Evolutionary conservation across 805 yeast genomes (phyloP), one percentile per base, ranked within the genome.

Genomic region (Wickerhamomyces bisporus): DNA sequence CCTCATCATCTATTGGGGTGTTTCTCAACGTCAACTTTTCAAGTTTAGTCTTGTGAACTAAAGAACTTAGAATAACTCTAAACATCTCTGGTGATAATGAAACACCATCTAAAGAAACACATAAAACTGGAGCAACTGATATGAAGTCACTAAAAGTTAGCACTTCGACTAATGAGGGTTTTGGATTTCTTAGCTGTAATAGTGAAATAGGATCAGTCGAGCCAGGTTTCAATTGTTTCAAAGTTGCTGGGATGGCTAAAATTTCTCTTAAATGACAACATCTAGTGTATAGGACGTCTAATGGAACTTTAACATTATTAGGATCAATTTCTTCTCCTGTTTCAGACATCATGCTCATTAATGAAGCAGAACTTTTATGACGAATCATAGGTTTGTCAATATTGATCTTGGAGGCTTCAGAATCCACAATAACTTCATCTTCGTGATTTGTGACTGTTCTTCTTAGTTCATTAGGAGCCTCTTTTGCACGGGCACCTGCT

Each of bases 261-360:
- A 89, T 89, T 54, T 89, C 97, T 39, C 97, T 69, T 43, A 89
- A 62, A 60, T 89, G 97, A 52, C 97, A 89, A 58, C 97, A 89
- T 47, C 97, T 70, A 0, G 96, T 86, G 61, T 89, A 89, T 54
- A 89, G 69, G 29, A 81, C 70, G 50, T 87, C 95, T 37, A 83
- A 71, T 25, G 75, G 66, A 10, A 68, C 55, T 31, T 55, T 57
- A 6, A 52, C 23, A 27, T 51, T 36, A 12, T 35, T 39, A 20
- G 68, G 61, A 15, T 66, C 66, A 43, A 52, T 5, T 24, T 49
- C 51, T 6, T 53, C 55, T 3, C 43, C 43, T 9, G 34, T 43
- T 9, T 44, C 36, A 14, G 33, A 26, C 2, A 42, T 39, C 4
- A 52, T 25, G 2, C 62, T 44, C 1, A 41, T 35, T 13, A 58